Base-by-base conservation (phyloP, 2,329 filamentous ascomycete species). In the Calonectria crousiana region DNA sequence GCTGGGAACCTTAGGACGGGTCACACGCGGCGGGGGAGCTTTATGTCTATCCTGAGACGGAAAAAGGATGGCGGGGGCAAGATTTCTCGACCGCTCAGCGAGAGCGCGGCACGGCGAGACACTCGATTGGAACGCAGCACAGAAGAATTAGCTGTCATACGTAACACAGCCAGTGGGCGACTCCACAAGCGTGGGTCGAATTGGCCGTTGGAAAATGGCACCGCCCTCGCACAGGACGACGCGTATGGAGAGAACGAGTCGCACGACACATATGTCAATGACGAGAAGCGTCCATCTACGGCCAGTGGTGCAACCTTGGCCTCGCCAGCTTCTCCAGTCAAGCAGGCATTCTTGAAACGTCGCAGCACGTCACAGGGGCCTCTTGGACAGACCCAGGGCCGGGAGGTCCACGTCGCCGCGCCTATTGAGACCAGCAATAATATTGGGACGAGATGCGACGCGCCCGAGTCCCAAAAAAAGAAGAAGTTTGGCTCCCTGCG, bases 401-500 rank as follows among this genome's bases (percentile, higher is more conserved):
- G 30, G 23, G 68, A 64, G 30, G 65, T 36, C 18, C 75, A 72
- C 23, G 56, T 18, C 26, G 4, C 65, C 26, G 26, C 34, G 23
- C 23, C 58, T 69, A 52, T 73, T 62, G 28, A 74, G 71, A 14
- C 76, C 73, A 18, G 65, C 72, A 53, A 28, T 23, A 26, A 23
- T 6, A 23, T 30, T 41, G 74, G 71, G n/a, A 69, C 77, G 11
- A 28, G 71, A 58, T 14, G 44, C 66, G 67, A 75, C 32, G 69
- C 64, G 14, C 74, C 71, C 44, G 74, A 76, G 44, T 74, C 53
- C 67, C 82, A 78, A 75, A 88, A 84, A 85, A 91, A 90, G 86
- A 95, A 94, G 88, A 94, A 93, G 84, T 95, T 95, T 83, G 88
- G 89, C 52, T 85, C 87, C 69, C 83, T 95, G 81, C 90, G 93